These are phyloP conservation scores for Xylariaceae sp. DNA, from an alignment of 2,329 filamentous ascomycete genomes.

Conservation along the genomic window DNA sequence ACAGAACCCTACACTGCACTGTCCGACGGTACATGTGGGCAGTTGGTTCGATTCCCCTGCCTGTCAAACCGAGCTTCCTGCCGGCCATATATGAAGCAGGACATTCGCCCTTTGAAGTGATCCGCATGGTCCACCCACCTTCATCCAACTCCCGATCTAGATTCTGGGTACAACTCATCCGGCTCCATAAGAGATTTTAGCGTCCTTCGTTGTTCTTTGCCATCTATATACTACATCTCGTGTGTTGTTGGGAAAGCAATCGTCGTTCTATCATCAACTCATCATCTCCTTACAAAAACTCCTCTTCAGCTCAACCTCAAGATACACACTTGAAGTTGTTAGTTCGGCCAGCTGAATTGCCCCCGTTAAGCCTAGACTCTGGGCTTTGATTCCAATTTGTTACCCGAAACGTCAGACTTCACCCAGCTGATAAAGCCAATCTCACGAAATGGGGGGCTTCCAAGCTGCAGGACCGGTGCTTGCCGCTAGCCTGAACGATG, in stretches of 20 bases:
- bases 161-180: background rate
- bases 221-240: background rate
- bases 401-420: constrained; percentile 6
- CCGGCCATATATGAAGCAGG: constrained; percentile 9
- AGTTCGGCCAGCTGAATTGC: too few species aligned
- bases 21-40: constrained; percentile 5
- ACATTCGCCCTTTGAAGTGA: constrained; percentile 5
- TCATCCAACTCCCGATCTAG: background rate
- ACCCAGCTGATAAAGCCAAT: constrained; percentile 9
- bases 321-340: background rate
- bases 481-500: constrained; percentile 21
- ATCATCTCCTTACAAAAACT: background rate
- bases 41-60: background rate
- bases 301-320: background rate
- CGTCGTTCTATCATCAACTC: constrained; percentile 1
- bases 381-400: background rate
- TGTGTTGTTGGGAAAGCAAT: background rate
- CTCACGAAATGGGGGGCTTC: constrained; percentile 21
- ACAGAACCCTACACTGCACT: background rate
- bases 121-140: constrained; percentile 1
- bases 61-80: background rate
- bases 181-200: background rate
- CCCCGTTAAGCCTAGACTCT: too few species aligned
- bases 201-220: background rate
- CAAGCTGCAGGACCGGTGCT: constrained; percentile 24